phyloP scores from a whole-genome alignment of 2,329 filamentous ascomycete genomes.

The Colletotrichum echinochloae region DNA sequence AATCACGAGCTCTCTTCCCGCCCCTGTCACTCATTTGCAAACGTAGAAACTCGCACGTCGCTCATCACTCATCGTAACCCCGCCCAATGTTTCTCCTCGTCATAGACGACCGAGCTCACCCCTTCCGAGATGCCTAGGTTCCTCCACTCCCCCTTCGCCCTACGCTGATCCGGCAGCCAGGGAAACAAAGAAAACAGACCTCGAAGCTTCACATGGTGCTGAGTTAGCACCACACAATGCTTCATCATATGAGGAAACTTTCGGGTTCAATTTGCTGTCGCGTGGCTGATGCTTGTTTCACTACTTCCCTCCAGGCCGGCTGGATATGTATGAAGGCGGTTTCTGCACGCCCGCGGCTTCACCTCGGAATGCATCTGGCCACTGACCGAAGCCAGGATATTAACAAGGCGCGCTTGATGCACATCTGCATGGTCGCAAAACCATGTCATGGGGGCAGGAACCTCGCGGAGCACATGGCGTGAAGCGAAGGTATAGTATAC shows the following conservation, averaged over 20 bases:
- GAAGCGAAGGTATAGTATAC: slow-evolving; percentile 32
- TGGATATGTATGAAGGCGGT: fast-evolving
- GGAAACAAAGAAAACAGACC: neutral
- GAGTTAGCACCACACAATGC: neutral
- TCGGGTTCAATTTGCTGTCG: neutral
- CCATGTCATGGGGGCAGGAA: neutral
- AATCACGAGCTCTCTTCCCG: too few relatives aligned
- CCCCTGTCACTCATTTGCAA: too few relatives aligned
- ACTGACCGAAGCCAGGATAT: neutral
- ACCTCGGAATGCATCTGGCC: neutral
- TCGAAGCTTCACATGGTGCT: neutral
- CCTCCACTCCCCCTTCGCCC: too few relatives aligned
- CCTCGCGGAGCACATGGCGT: neutral
- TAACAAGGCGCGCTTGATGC: neutral
- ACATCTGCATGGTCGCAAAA: slow-evolving; percentile 40
- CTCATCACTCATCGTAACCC: too few relatives aligned
- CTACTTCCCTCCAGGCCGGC: neutral
- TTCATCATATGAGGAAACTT: neutral
- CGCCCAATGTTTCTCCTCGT: too few relatives aligned
- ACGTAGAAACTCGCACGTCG: too few relatives aligned
- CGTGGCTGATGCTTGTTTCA: neutral
- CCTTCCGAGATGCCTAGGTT: too few relatives aligned
- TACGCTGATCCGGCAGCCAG: too few relatives aligned
- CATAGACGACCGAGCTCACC: too few relatives aligned
- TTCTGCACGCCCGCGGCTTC: neutral